phyloP scores from a whole-genome alignment of 495 filamentous ascomycete species.

The Penicillium daleae region DNA sequence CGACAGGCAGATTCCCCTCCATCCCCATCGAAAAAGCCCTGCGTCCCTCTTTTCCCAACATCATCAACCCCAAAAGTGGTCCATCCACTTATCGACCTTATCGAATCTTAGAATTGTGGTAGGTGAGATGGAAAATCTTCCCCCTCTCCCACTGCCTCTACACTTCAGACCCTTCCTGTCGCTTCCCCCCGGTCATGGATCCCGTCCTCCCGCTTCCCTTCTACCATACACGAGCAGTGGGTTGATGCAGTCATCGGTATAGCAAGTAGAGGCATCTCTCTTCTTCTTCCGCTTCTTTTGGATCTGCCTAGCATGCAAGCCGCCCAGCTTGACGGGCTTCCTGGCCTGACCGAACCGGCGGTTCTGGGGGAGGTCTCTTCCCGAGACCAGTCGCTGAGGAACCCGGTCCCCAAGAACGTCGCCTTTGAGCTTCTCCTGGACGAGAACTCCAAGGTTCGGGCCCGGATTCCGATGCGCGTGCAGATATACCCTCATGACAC shows the following conservation, averaged over 20 bases:
- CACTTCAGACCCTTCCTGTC: slow-evolving; percentile 28
- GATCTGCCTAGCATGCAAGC: slow-evolving; percentile 43
- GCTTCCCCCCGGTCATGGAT: slow-evolving; percentile 27
- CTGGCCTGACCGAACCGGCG: slow-evolving; percentile 44
- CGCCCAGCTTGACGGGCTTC: slow-evolving; percentile 46
- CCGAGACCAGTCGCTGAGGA: slow-evolving; percentile 54
- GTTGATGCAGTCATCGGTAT: slow-evolving; percentile 46
- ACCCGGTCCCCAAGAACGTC: slow-evolving; percentile 72
- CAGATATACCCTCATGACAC: slow-evolving; percentile 91
- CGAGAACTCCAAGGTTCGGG: slow-evolving; percentile 70
- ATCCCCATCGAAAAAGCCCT: slow-evolving; percentile 43
- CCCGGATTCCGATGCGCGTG: slow-evolving; percentile 86
- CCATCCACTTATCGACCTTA: slow-evolving; percentile 37
- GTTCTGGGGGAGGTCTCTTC: slow-evolving; percentile 36
- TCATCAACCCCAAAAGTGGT: slow-evolving; percentile 43
- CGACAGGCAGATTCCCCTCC: slow-evolving; percentile 44
- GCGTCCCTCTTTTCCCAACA: slow-evolving; percentile 32
- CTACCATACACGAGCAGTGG: slow-evolving; percentile 41
- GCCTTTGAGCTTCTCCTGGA: slow-evolving; percentile 83
- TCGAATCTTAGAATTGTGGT: slow-evolving; percentile 43
- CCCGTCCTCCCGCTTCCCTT: slow-evolving; percentile 31
- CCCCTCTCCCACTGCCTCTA: slow-evolving; percentile 30
- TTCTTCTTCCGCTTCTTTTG: slow-evolving; percentile 22
- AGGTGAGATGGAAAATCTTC: slow-evolving; percentile 44
- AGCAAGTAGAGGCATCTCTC: slow-evolving; percentile 37